These are phyloP conservation scores for Coniella vitis DNA, from an alignment of 2,329 filamentous ascomycete species.

Conservation along the genomic window DNA sequence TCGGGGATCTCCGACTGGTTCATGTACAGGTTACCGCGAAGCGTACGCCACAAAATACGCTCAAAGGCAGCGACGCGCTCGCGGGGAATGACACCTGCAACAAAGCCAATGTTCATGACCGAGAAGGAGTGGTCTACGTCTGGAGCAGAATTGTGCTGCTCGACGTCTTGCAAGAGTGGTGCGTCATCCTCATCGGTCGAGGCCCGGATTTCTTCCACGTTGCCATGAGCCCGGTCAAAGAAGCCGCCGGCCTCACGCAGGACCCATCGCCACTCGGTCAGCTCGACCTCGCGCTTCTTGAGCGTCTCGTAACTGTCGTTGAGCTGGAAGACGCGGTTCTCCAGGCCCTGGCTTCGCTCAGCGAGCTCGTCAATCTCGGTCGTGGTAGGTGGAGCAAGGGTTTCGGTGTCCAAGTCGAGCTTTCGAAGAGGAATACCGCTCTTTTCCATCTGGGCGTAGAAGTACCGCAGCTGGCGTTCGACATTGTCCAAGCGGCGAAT, in stretches of 20 bases:
- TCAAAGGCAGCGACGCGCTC: conserved; percentile 94
- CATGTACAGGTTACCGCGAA: conserved; percentile 98
- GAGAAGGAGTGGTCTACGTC: conserved; percentile 83
- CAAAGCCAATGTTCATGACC: conserved; percentile 98
- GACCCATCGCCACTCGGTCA: conserved; percentile 98
- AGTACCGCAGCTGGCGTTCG: conserved; percentile 94
- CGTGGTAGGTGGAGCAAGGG: conserved; percentile 79
- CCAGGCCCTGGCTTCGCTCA: conserved; percentile 85
- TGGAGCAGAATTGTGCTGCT: conserved; percentile 64
- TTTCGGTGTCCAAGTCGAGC: conserved; percentile 83
- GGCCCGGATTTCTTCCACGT: conserved; percentile 91
- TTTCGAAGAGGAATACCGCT: conserved; percentile 77
- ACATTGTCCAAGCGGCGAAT: conserved; percentile 97
- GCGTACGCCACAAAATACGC: conserved; percentile 92
- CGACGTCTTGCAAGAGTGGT: conserved; percentile 84
- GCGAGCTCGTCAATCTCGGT: conserved; percentile 94
- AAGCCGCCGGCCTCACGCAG: conserved; percentile 93
- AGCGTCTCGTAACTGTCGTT: conserved; percentile 98
- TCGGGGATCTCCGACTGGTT: conserved; percentile 98
- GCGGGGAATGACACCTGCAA: conserved; percentile 88
- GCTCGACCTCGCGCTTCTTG: conserved; percentile 94
- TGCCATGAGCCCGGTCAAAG: conserved; percentile 92
- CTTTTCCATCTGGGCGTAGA: conserved; percentile 94
- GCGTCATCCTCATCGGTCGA: conserved; percentile 89
- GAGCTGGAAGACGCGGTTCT: conserved; percentile 82